Evolutionary conservation across 306 rosid genomes (phyloP).

Genomic region (Phaseolus lunatus): DNA sequence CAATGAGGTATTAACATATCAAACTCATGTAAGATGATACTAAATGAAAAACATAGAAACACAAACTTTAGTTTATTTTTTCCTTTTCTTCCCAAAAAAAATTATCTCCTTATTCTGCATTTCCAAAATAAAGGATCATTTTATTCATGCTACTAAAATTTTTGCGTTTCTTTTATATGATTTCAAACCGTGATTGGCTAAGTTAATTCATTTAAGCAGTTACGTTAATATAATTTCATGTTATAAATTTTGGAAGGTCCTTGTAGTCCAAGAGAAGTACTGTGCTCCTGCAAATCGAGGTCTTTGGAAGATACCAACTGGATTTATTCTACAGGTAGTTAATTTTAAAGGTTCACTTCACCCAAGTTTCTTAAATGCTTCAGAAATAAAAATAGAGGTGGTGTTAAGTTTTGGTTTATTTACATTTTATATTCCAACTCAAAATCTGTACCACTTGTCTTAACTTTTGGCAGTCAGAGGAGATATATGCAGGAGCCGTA

Average conservation of each 20-base stretch:
- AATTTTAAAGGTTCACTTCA: conserved; percentile 6
- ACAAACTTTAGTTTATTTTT: neutral
- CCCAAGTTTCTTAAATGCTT: neutral
- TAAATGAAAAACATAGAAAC: neutral
- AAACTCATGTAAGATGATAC: neutral
- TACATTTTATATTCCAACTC: neutral
- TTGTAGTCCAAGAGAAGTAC: conserved; percentile 85
- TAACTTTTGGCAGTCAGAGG: conserved; percentile 64
- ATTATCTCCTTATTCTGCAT: too few species aligned
- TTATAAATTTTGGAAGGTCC: conserved; percentile 58
- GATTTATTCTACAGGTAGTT: conserved; percentile 77
- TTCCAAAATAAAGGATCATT: too few species aligned
- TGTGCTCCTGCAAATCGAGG: conserved; percentile 54
- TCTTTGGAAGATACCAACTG: conserved; percentile 91
- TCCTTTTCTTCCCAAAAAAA: too few species aligned
- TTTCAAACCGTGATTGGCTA: neutral
- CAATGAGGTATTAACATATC: conserved; percentile 65
- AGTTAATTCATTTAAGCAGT: neutral
- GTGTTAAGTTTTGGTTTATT: neutral
- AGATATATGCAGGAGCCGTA: conserved; percentile 77
- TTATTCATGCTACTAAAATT: neutral
- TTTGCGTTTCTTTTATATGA: conserved; percentile 3
- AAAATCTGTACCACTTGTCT: conserved; percentile 36
- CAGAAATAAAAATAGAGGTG: neutral
- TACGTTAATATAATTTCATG: neutral